A percentile compares a stretch with the other conserved stretches of the same genome.
Conservation (phyloP, 2,329 filamentous ascomycete species). For the Colletotrichum sansevieriae region DNA sequence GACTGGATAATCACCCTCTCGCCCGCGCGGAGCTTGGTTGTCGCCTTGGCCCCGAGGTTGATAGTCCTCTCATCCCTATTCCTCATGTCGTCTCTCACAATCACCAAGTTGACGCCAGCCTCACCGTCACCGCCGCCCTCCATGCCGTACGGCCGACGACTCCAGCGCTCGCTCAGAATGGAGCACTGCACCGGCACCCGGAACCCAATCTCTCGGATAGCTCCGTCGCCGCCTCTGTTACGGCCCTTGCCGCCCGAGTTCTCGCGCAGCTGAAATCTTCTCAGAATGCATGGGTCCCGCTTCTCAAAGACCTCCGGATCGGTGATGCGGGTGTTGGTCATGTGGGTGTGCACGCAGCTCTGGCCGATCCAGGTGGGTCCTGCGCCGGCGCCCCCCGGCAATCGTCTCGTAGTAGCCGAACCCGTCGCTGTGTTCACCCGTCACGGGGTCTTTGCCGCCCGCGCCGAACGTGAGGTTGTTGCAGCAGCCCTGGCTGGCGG, state of each 20-base stretch:
- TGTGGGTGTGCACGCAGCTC: conserved; percentile 83
- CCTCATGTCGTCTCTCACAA: conserved; percentile 52
- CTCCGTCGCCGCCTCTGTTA: conserved; percentile 81
- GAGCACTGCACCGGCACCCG: conserved; percentile 81
- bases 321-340: conserved; percentile 89
- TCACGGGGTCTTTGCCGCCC: conserved; percentile 71
- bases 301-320: conserved; percentile 85
- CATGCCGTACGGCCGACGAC: conserved; percentile 81
- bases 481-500: conserved; percentile 83
- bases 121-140: conserved; percentile 77
- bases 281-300: conserved; percentile 79
- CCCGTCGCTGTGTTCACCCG: conserved; percentile 69
- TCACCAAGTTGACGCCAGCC: conserved; percentile 79
- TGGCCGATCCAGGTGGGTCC: conserved; percentile 80
- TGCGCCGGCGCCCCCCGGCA: conserved; percentile 81
- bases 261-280: conserved; percentile 74
- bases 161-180: conserved; percentile 82
- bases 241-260: conserved; percentile 75
- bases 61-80: conserved; percentile 51
- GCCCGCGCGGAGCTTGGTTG: conserved; percentile 36
- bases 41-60: conserved; percentile 41
- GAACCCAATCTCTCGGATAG: conserved; percentile 85
- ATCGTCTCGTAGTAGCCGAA: conserved; percentile 93
- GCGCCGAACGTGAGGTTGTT: conserved; percentile 91
- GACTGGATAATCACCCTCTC: conserved; percentile 42